Conservation (phyloP, 2,329 filamentous ascomycete species). For the Diaporthe citrichinensis region DNA sequence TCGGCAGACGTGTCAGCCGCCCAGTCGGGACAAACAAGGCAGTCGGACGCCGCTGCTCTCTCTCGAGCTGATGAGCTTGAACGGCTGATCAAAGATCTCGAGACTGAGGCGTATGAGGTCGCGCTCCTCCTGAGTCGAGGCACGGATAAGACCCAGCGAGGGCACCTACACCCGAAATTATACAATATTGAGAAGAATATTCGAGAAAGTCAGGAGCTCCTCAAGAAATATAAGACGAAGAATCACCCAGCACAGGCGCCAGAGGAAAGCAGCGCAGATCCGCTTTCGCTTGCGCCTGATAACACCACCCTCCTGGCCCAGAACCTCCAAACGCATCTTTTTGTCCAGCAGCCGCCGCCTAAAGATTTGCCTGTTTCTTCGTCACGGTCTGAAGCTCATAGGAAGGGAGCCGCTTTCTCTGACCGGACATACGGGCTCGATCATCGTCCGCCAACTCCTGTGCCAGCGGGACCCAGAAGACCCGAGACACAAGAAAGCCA, state of each 20-base stretch:
- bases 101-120: neutral
- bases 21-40: too few relatives aligned
- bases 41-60: neutral
- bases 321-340: too few relatives aligned
- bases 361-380: neutral
- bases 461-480: neutral
- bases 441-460: neutral
- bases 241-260: neutral
- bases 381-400: neutral
- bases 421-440: neutral
- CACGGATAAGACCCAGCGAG: neutral
- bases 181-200: neutral
- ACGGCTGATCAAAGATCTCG: neutral
- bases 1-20: neutral
- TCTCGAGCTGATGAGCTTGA: neutral
- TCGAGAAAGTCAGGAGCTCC: neutral
- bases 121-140: neutral
- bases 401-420: too few relatives aligned
- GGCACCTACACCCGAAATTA: neutral
- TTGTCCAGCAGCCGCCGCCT: too few relatives aligned
- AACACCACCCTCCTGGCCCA: too few relatives aligned
- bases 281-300: neutral
- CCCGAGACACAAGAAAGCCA: neutral
- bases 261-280: neutral
- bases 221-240: neutral